Base-by-base conservation (phyloP, 495 filamentous ascomycete genomes). In the Beverwykella pulmonaria region DNA sequence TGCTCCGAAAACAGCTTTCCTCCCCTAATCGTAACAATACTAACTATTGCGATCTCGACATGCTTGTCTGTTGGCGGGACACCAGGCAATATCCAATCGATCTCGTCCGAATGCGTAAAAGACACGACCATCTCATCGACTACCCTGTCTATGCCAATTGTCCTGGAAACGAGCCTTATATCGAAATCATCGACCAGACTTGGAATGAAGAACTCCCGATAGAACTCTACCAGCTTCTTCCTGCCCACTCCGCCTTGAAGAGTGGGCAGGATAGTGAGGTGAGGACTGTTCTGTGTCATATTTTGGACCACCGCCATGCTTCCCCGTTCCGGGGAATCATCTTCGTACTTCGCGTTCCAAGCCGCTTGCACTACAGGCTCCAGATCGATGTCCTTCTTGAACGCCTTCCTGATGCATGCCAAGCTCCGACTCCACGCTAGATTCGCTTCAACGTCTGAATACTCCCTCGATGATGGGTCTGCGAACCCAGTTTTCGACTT, bases 351-450 rank as follows among this genome's bases (percentile, higher is more conserved):
- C 6, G 30, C 67, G 1, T 23, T 44, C 67, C 67, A 69, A 17
- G 32, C 49, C n/a, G 26, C 54, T 46, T 64, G 15, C 29, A 61
- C 67, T 19, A 65, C 61, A 26, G 60, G 30, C 49, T 69, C 67
- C 1, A 69, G 8, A 41, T 69, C 61, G 0, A 58, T 48, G 1
- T 77, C 74, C 17, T 49, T 68, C 63, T 73, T 74, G 57, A 77
- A 77, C 14, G 65, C 76, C 59, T 56, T 73, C 56, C 73, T 54
- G 26, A 78, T 59, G n/a, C 53, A 58, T 4, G 25, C 76, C 39
- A 90, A 65, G 1, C 82, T 80, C 10, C 87, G 78, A n/a, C 79
- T 80, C 77, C 82, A 88, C 0, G 87, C 84, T 6, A 88, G 65
- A 22, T 76, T 72, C 1, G 83, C 77, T 0, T 82, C 75, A 1